Evolutionary conservation across 208 protist species (phyloP), one percentile per base, ranked within the genome.

Genomic region (Acanthamoeba triangularis): DNA sequence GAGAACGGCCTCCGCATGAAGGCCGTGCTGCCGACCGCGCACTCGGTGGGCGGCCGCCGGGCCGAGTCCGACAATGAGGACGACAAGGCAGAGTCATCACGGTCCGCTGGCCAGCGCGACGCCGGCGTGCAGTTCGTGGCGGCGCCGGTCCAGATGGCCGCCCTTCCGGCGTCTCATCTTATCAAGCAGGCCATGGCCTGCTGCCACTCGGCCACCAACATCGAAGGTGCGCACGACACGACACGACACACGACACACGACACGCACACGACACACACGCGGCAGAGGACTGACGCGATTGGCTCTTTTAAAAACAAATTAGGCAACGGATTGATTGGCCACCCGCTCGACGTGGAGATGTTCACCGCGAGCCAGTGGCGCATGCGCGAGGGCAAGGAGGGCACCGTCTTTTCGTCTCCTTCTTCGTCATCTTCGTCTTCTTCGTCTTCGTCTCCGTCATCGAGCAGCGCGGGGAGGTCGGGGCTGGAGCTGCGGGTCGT

Each of bases 351-450:
- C n/a, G 61, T 69, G 61, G 61, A 69, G 4, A 69, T 69, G 61
- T 69, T 30, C 61, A 30, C 6, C 61, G 61, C 61, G 11, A 69
- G 61, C n/a, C 25, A 23, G 25, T 69, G 61, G 61, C 61, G n/a
- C 25, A 69, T 69, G 61, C 11, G 61, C 61, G 61, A 69, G 13
- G 4, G 20, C 61, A 67, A 67, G 28, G 61, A 67, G 23, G 61
- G 61, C 61, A 67, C 61, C 61, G 61, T 67, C 23, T 67, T 67
- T 28, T 67, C 61, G 28, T 67, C 61, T 67, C 28, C 61, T 67
- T 67, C 61, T 67, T 67, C n/a, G n/a, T n/a, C n/a, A n/a, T 67
- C 61, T 67, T 67, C 61, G 61, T 67, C 23, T 67, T 67, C n/a
- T 28, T 67, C 61, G 28, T 67, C 61, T 67, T 67, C 61, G 1